phyloP scores from a whole-genome alignment of 371 early-diverging fungal genomes.

The Funneliformis caledonium region DNA sequence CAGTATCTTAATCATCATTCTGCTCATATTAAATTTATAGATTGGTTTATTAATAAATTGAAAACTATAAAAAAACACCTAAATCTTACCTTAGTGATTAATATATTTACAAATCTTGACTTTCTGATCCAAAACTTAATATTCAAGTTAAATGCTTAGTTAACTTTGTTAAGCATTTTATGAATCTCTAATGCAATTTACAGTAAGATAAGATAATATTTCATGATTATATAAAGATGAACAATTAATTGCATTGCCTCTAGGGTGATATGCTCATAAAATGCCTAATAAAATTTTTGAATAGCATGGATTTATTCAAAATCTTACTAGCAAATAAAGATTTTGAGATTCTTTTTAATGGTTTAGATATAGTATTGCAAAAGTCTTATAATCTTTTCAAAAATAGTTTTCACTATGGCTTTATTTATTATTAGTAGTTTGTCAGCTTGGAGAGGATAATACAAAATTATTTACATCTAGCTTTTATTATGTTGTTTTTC shows the following conservation, averaged over 20 bases:
- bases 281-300: constrained; percentile 11
- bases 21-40: too few relatives aligned
- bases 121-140: too few relatives aligned
- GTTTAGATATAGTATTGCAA: not conserved
- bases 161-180: not conserved
- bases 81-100: too few relatives aligned
- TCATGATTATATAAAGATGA: not conserved
- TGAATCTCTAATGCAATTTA: too few relatives aligned
- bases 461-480: too few relatives aligned
- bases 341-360: not conserved
- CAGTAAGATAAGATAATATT: not conserved
- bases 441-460: too few relatives aligned
- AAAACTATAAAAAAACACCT: too few relatives aligned
- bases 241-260: not conserved
- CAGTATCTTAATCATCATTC: too few relatives aligned
- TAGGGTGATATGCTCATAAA: not conserved
- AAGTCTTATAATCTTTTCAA: not conserved
- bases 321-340: not conserved
- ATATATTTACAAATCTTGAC: too few relatives aligned
- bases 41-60: too few relatives aligned
- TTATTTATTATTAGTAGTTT: not conserved
- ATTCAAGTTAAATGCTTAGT: not conserved
- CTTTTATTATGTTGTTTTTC: not conserved
- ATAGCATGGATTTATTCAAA: not conserved
- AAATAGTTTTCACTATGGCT: not conserved